Percentiles rank a stretch among this genome's conserved stretches.
phyloP scores from a whole-genome alignment of 139 green algal species.

The Coccomyxa sp. region DNA sequence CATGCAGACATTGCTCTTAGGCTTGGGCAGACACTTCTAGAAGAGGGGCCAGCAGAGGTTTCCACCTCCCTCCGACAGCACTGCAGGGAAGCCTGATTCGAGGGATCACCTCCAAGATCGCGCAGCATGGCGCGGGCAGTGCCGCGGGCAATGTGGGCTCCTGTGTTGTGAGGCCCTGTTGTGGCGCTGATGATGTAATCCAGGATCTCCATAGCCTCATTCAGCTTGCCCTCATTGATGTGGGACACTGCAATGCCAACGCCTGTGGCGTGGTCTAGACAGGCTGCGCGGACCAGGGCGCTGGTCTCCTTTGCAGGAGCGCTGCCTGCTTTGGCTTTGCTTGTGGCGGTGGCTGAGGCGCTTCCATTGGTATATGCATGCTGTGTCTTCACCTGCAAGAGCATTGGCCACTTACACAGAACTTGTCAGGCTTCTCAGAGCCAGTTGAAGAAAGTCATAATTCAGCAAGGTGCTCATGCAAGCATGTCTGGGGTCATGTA shows the following conservation, averaged over 20 bases:
- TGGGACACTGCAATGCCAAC: constrained; percentile 32
- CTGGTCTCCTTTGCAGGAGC: not conserved
- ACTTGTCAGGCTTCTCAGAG: too few relatives aligned
- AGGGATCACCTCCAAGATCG: constrained; percentile 46
- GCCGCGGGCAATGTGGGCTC: constrained; percentile 61
- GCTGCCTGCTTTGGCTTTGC: not conserved
- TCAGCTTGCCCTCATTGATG: constrained; percentile 71
- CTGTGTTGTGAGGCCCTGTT: constrained; percentile 24
- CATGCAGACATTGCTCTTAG: not conserved
- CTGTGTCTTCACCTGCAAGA: not conserved
- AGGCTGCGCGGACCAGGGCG: not conserved
- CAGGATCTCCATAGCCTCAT: constrained; percentile 59
- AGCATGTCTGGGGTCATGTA: not conserved
- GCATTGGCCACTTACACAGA: not conserved
- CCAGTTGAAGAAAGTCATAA: not conserved
- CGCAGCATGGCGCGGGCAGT: constrained; percentile 67
- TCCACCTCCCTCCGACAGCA: not conserved
- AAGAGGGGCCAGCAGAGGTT: not conserved
- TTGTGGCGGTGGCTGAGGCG: not conserved
- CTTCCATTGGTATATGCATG: not conserved
- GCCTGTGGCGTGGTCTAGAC: not conserved
- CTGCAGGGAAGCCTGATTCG: not conserved
- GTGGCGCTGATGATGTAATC: constrained; percentile 47
- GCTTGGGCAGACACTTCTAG: not conserved
- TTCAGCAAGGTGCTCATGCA: not conserved